These are phyloP conservation scores for Neonothopanus nambi DNA, from an alignment of 1,284 basidiomycete species.

Conservation along the genomic window DNA sequence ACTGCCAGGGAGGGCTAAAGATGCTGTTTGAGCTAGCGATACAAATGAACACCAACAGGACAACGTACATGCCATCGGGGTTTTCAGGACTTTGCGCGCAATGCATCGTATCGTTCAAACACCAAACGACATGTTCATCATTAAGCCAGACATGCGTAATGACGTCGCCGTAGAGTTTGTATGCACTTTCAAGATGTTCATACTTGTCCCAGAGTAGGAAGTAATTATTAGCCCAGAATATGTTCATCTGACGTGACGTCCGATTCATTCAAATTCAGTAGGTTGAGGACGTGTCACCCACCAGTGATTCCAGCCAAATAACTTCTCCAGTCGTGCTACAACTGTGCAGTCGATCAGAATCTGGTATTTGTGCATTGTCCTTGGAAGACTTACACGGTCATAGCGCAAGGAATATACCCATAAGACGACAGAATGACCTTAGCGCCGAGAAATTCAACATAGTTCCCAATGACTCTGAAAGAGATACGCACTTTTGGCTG, in stretches of 20 bases:
- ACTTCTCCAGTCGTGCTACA: constrained; percentile 10
- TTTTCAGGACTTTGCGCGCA: constrained; percentile 8
- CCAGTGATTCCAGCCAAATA: constrained; percentile 8
- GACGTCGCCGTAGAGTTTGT: constrained; percentile 6
- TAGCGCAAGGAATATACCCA: constrained; percentile 8
- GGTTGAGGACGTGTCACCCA: background rate
- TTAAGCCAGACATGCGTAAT: constrained; percentile 9
- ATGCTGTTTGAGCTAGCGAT: background rate
- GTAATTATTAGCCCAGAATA: constrained; percentile 7
- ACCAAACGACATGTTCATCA: constrained; percentile 8
- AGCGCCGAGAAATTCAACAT: background rate
- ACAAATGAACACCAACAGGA: background rate
- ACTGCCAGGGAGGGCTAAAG: constrained; percentile 10
- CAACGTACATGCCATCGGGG: constrained; percentile 7
- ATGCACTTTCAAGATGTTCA: background rate
- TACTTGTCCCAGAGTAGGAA: constrained; percentile 6
- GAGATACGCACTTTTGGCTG: constrained; percentile 3
- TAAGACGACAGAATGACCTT: constrained; percentile 10
- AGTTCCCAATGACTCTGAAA: background rate
- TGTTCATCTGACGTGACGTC: background rate
- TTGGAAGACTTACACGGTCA: background rate
- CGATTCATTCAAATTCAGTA: background rate
- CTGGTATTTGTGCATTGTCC: background rate
- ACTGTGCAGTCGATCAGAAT: background rate
- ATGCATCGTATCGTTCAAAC: constrained; percentile 7